phyloP scores from a whole-genome alignment of 2,329 filamentous ascomycete genomes.

The Neobulgaria alba region DNA sequence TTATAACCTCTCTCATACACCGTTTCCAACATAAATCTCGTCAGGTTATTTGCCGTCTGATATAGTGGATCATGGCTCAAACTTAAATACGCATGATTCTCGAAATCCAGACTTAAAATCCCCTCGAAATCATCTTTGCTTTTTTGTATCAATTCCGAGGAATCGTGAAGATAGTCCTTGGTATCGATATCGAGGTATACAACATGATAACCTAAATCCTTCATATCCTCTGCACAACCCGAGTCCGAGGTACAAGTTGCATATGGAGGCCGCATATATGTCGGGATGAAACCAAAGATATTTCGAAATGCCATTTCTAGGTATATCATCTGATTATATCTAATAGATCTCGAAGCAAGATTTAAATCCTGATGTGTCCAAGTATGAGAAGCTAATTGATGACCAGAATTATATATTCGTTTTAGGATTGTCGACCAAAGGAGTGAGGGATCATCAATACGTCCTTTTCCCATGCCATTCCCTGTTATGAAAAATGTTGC shows the following conservation, averaged over 20 bases:
- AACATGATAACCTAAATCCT: constrained; percentile 37
- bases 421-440: constrained; percentile 32
- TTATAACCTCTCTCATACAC: constrained; percentile 28
- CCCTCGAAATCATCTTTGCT: constrained; percentile 32
- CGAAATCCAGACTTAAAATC: constrained; percentile 29
- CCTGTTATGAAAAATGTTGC: constrained; percentile 50
- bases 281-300: constrained; percentile 44
- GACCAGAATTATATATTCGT: constrained; percentile 35
- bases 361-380: constrained; percentile 43
- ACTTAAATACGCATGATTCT: too few relatives aligned
- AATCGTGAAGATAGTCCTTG: constrained; percentile 39
- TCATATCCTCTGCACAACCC: constrained; percentile 30
- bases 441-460: constrained; percentile 42
- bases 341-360: constrained; percentile 33
- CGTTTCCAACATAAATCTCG: constrained; percentile 25
- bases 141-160: constrained; percentile 35
- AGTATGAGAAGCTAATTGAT: constrained; percentile 52
- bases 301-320: constrained; percentile 47
- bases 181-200: constrained; percentile 42
- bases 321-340: constrained; percentile 41
- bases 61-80: constrained; percentile 37
- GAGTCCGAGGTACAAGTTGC: constrained; percentile 34
- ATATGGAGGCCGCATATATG: constrained; percentile 41
- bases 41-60: constrained; percentile 26
- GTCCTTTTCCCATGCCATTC: constrained; percentile 42